Evolutionary conservation across 352 stramenopile species (phyloP).

Genomic region (Phytophthora lateralis): DNA sequence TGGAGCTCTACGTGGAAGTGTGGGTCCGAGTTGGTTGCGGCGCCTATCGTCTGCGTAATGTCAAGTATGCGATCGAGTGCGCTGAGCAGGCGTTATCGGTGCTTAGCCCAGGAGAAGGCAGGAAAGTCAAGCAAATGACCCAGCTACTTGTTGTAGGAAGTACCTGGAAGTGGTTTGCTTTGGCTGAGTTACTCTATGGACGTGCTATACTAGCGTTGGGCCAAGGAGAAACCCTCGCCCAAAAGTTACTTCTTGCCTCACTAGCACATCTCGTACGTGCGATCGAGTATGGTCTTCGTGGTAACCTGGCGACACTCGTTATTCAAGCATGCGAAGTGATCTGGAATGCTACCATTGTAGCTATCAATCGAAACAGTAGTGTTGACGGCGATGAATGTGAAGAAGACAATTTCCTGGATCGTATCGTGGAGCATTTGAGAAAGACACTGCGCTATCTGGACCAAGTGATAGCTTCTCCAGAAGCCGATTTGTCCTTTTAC

Average conservation of each 20-base stretch:
- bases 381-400: slow-evolving; percentile 20
- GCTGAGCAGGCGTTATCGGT: slow-evolving; percentile 44
- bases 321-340: slow-evolving; percentile 63
- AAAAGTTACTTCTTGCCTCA: slow-evolving; percentile 55
- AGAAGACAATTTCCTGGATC: slow-evolving; percentile 28
- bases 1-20: slow-evolving; percentile 71
- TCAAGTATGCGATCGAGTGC: slow-evolving; percentile 62
- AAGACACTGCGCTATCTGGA: slow-evolving; percentile 35
- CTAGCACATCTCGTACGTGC: slow-evolving; percentile 63
- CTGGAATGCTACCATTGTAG: slow-evolving; percentile 78
- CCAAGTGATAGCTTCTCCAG: slow-evolving; percentile 11
- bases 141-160: slow-evolving; percentile 29
- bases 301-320: slow-evolving; percentile 28
- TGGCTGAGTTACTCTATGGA: slow-evolving; percentile 66
- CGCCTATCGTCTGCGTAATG: slow-evolving; percentile 55
- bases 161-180: slow-evolving; percentile 73
- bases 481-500: slow-evolving; percentile 30
- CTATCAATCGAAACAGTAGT: slow-evolving; percentile 26
- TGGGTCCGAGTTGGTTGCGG: slow-evolving; percentile 73
- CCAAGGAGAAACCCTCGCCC: slow-evolving; percentile 43
- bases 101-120: slow-evolving; percentile 15
- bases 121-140: slow-evolving; percentile 15
- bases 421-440: slow-evolving; percentile 28
- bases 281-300: slow-evolving; percentile 42
- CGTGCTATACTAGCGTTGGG: slow-evolving; percentile 56